phyloP scores from a whole-genome alignment of 768 basidiomycete genomes.

The Tylopilus balloui region DNA sequence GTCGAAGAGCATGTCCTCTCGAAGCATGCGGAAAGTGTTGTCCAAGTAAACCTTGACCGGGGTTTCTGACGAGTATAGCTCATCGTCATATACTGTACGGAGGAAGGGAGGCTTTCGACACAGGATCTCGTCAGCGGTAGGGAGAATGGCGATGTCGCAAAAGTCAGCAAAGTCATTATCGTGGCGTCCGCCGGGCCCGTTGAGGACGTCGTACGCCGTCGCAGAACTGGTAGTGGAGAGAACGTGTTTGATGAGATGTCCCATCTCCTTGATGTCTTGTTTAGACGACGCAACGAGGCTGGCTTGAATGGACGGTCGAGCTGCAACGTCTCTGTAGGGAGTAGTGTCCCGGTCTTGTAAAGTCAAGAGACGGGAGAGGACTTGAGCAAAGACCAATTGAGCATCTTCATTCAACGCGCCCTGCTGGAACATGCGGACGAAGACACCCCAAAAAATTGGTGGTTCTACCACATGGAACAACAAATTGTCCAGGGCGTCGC shows the following conservation, averaged over 20 bases:
- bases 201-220: slow-evolving; percentile 13
- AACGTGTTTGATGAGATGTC: slow-evolving; percentile 40
- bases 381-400: slow-evolving; percentile 41
- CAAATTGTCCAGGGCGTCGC: slow-evolving; percentile 38
- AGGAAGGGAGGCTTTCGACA: slow-evolving; percentile 47
- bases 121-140: slow-evolving; percentile 55
- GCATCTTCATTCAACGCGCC: slow-evolving; percentile 31
- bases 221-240: slow-evolving; percentile 21
- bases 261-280: slow-evolving; percentile 29
- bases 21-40: slow-evolving; percentile 58
- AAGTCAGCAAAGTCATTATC: slow-evolving; percentile 64
- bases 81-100: slow-evolving; percentile 31
- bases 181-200: slow-evolving; percentile 57
- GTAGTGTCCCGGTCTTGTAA: slow-evolving; percentile 32
- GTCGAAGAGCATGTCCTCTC: slow-evolving; percentile 61
- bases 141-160: slow-evolving; percentile 52
- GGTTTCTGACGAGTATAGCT: slow-evolving; percentile 15
- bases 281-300: slow-evolving; percentile 21
- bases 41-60: slow-evolving; percentile 49
- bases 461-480: slow-evolving; percentile 44
- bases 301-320: slow-evolving; percentile 25
- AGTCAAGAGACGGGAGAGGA: slow-evolving; percentile 44
- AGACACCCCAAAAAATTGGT: slow-evolving; percentile 45
- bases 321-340: slow-evolving; percentile 37
- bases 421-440: slow-evolving; percentile 31